Base-by-base conservation (phyloP, 306 rosid genomes). In the Arachis hypogaea region DNA sequence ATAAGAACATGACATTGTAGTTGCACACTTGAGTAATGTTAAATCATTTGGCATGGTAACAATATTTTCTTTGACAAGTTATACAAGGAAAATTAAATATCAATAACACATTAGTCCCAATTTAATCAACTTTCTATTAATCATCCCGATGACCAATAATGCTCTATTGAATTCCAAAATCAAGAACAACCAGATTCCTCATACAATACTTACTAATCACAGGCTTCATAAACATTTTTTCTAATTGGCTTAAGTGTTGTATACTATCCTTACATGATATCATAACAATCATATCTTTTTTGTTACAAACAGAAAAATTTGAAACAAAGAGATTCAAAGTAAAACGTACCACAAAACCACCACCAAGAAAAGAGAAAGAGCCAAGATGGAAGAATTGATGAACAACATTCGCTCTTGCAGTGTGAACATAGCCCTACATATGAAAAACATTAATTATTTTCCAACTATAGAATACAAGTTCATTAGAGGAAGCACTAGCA, bases 321-420 rank as follows among this genome's bases (percentile, higher is more conserved):
- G 61, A 59, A 33, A 14, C 54, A 41, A 44, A 52, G 42, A 38
- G 60, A 59, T 43, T 18, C 46, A 60, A 44, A 51, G 75, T 47
- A 29, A 79, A 82, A 1, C 90, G 50, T 91, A 94, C 98, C 96
- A 89, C 91, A 5, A 97, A 88, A 71, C 99, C 99, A 69, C 93
- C 96, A 47, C 96, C 97, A 63, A 92, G 82, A 73, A 94, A 94
- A 44, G 97, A 86, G 84, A 84, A 88, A 38, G 97, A 86, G 57
- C 93, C 97, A 75, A 92, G 73, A 83, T 81, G 95, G 76, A 95
- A 89, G 85, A 94, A 92, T 67, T 94, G 99, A 82, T 94, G 99
- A 74, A 94, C 86, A 41, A 83, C 95, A 6, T 82, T 84, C 2
- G 87, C 95, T 51, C 99, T 97, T 10, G 93, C 97, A 43, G 96